phyloP scores from a whole-genome alignment of 1,284 basidiomycete species.

The Ustilago trichophora region DNA sequence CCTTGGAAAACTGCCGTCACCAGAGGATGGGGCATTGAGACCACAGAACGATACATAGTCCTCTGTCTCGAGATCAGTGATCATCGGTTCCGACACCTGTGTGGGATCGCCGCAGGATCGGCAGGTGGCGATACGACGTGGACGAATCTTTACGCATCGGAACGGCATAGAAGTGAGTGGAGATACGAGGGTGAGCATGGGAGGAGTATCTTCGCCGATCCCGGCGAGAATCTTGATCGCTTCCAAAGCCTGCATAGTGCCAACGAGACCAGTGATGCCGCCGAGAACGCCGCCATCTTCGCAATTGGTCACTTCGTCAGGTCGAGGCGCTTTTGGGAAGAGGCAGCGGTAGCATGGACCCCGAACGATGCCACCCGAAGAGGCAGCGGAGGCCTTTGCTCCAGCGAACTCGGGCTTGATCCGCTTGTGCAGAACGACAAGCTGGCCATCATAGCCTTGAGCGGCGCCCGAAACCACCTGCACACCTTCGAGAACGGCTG shows the following conservation, averaged over 20 bases:
- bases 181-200: constrained; percentile 77
- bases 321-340: constrained; percentile 73
- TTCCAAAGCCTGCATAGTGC: constrained; percentile 89
- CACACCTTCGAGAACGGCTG: constrained; percentile 77
- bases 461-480: constrained; percentile 93
- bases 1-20: constrained; percentile 67
- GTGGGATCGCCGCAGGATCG: constrained; percentile 56
- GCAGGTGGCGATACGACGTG: constrained; percentile 49
- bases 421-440: constrained; percentile 68
- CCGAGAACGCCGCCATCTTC: constrained; percentile 92
- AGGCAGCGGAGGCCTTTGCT: constrained; percentile 1
- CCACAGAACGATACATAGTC: constrained; percentile 63
- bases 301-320: constrained; percentile 72
- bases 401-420: constrained; percentile 28
- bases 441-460: constrained; percentile 88
- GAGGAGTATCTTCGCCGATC: constrained; percentile 65
- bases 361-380: constrained; percentile 42
- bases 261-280: constrained; percentile 87
- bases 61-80: constrained; percentile 48
- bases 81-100: constrained; percentile 27
- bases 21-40: not conserved
- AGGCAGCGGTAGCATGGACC: constrained; percentile 95
- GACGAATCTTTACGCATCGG: constrained; percentile 80
- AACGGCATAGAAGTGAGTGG: constrained; percentile 78
- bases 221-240: constrained; percentile 74